These are phyloP conservation scores for Xylariaceae sp. DNA, from an alignment of 2,329 filamentous ascomycete species.

Conservation along the genomic window DNA sequence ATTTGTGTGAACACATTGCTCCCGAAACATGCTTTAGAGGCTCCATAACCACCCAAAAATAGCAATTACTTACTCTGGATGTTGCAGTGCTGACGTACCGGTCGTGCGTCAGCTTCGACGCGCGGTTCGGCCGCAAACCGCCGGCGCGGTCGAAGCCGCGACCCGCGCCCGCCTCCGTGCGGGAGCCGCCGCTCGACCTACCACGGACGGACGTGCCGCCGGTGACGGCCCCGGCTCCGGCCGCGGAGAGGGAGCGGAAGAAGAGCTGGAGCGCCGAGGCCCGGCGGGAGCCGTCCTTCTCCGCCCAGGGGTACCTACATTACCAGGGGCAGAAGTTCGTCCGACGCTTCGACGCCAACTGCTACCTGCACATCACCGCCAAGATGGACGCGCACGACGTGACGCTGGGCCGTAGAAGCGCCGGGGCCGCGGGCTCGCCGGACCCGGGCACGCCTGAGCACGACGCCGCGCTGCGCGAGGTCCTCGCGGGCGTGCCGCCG, in stretches of 20 bases:
- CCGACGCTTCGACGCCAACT: conserved; percentile 43
- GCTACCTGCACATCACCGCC: conserved; percentile 41
- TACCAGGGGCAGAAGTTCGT: conserved; percentile 45
- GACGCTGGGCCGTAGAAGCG: conserved; percentile 18
- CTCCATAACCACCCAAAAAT: too few species aligned
- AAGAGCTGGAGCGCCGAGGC: conserved; percentile 12
- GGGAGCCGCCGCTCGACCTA: conserved; percentile 39
- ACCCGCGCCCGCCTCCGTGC: conserved; percentile 5
- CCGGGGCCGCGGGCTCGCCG: too few species aligned
- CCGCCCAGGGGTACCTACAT: conserved; percentile 41
- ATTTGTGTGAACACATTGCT: too few species aligned
- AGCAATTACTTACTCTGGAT: too few species aligned
- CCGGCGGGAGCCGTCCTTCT: conserved; percentile 33
- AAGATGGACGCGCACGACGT: conserved; percentile 46
- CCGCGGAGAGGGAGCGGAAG: conserved; percentile 55
- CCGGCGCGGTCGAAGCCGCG: conserved; percentile 48
- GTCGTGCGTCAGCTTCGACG: conserved; percentile 39
- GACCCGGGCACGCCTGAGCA: too few species aligned
- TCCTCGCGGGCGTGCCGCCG: conserved; percentile 30
- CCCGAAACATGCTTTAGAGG: too few species aligned
- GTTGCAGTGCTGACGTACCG: conserved; percentile 46
- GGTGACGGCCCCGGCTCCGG: neutral
- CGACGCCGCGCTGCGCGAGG: conserved; percentile 25
- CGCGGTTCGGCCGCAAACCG: conserved; percentile 48
- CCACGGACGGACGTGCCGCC: conserved; percentile 44